Evolutionary conservation across 805 yeast species (phyloP).

Genomic region (Candida morakotiae): DNA sequence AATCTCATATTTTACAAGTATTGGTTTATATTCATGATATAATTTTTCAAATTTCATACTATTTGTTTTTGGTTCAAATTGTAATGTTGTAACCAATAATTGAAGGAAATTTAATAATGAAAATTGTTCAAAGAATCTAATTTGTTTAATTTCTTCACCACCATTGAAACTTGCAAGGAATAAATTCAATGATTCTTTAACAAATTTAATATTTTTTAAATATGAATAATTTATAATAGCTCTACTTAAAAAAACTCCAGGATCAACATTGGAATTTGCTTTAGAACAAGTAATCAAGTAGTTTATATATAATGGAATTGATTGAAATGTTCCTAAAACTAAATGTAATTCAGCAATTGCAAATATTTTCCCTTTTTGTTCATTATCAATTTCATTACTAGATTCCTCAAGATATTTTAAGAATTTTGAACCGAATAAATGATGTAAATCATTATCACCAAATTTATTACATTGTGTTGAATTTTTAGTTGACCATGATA

Average conservation of each 20-base stretch:
- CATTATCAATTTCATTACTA: slow-evolving; percentile 10
- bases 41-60: slow-evolving; percentile 46
- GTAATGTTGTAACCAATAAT: slow-evolving; percentile 54
- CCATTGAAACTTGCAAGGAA: slow-evolving; percentile 16
- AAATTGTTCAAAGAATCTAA: slow-evolving; percentile 34
- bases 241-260: slow-evolving; percentile 44
- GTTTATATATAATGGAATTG: slow-evolving; percentile 35
- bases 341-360: slow-evolving; percentile 73
- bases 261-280: slow-evolving; percentile 19
- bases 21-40: slow-evolving; percentile 43
- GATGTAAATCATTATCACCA: slow-evolving; percentile 77
- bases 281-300: slow-evolving; percentile 45
- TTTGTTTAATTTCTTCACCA: slow-evolving; percentile 19
- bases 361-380: slow-evolving; percentile 33
- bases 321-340: slow-evolving; percentile 60
- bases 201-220: slow-evolving; percentile 62
- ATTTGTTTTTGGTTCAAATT: slow-evolving; percentile 43
- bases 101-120: slow-evolving; percentile 67
- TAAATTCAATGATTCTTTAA: slow-evolving; percentile 28
- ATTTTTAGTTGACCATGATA: slow-evolving; percentile 59
- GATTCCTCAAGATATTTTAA: slow-evolving; percentile 27
- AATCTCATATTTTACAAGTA: slow-evolving; percentile 32
- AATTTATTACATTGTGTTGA: slow-evolving; percentile 40
- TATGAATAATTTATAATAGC: slow-evolving; percentile 73
- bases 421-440: slow-evolving; percentile 66